phyloP scores from a whole-genome alignment of 163 green algal species.

The Chlorella variabilis region DNA sequence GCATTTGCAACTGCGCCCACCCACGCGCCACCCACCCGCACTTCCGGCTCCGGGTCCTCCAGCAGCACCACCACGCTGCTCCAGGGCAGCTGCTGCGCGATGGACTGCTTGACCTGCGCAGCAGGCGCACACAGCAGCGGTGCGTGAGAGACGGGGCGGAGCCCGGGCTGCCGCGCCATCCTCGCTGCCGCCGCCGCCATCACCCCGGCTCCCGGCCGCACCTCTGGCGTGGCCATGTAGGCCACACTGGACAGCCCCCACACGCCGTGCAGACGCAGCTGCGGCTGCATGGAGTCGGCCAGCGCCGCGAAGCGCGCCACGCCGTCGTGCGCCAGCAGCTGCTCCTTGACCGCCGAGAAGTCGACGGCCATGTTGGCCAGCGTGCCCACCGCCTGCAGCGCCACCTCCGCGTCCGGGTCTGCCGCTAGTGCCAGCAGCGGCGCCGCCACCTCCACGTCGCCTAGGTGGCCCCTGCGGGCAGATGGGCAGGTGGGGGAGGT shows the following conservation, averaged over 20 bases:
- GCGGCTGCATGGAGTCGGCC: conserved; percentile 36
- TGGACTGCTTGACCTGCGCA: conserved; percentile 42
- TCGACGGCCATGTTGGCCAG: conserved; percentile 88
- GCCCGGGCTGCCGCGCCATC: neutral
- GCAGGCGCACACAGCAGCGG: neutral
- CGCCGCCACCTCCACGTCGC: conserved; percentile 57
- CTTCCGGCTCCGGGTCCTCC: conserved; percentile 38
- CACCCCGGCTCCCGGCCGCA: neutral
- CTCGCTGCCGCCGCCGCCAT: too few species aligned
- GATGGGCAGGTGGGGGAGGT: neutral
- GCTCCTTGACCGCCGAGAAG: conserved; percentile 70
- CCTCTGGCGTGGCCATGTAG: conserved; percentile 45
- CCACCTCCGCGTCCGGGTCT: conserved; percentile 46
- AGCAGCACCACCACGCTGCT: conserved; percentile 54
- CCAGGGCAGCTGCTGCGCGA: conserved; percentile 67
- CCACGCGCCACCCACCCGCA: conserved; percentile 31
- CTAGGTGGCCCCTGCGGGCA: conserved; percentile 15
- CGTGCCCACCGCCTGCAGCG: conserved; percentile 63
- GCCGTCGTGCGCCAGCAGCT: conserved; percentile 57
- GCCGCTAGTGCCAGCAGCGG: conserved; percentile 65
- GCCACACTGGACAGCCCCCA: conserved; percentile 80
- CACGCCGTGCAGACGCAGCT: conserved; percentile 67
- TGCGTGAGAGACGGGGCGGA: neutral
- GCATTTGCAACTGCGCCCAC: too few species aligned
- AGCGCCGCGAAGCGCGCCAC: conserved; percentile 60